Evolutionary conservation across 2,329 filamentous ascomycete genomes (phyloP), one percentile per base, ranked within the genome.

Genomic region (Shiraia sp.): DNA sequence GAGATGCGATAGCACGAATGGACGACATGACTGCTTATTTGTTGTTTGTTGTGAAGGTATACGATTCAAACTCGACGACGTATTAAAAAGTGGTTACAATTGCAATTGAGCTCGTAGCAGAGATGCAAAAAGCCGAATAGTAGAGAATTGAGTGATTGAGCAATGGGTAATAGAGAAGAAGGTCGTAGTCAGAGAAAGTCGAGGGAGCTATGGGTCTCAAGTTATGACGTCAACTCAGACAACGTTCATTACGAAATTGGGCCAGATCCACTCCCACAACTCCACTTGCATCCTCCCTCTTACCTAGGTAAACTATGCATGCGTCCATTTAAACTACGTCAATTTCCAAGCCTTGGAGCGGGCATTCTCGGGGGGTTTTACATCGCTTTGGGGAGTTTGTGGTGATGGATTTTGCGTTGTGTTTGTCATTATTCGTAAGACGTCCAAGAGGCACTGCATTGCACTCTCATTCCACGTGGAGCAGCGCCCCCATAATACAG

Each of bases 21-120:
- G 59, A 55, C 19, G 61, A 63, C 66, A 70, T 70, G 41, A 30
- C n/a, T n/a, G n/a, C n/a, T n/a, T 52, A 40, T 8, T 22, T 22
- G 19, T 22, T 5, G 34, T 15, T 40, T 32, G 35, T 42, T 45
- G 15, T 26, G 15, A 31, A 24, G 32, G 22, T 26, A 32, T 25
- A 16, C 10, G 16, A 5, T 7, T 22, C 4, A 8, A 22, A 17
- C 5, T 37, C 14, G 15, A 15, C 9, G 10, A 5, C n/a, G 16
- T 28, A 16, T 25, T 15, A 13, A n/a, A 13, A 14, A 4, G 31
- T 22, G 16, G 31, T 4, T 33, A 22, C 23, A 19, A 16, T 16
- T 15, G 16, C 6, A 16, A 10, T 16, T 32, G 26, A 28, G 26
- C 26, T 35, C 4, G 23, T 35, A 12, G 35, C 29, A 28, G 31